A percentile compares a stretch with the other conserved stretches of the same genome.
Evolutionary conservation across 1,284 basidiomycete species (phyloP).

Genomic region (Ustilago shanxiensis): DNA sequence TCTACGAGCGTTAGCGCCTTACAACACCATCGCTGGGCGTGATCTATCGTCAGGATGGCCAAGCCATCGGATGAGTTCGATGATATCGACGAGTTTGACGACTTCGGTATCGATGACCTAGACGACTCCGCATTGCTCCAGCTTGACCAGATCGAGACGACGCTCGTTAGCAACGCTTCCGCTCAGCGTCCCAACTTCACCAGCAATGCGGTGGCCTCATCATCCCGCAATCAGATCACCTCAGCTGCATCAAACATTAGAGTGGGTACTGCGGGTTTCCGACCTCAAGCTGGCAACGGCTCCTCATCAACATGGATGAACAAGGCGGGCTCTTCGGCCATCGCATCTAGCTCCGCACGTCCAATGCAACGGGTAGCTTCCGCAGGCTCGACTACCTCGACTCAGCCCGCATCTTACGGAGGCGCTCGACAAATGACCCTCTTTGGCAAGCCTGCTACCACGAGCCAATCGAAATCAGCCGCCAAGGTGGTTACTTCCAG

Average conservation of each 20-base stretch:
- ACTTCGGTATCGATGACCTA: slow-evolving; percentile 40
- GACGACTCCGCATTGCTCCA: slow-evolving; percentile 36
- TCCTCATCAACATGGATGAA: slow-evolving; percentile 4
- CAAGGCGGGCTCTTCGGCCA: slow-evolving; percentile 14
- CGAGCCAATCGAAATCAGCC: slow-evolving; percentile 12
- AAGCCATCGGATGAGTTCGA: slow-evolving; percentile 40
- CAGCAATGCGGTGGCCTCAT: slow-evolving; percentile 1
- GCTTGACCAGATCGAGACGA: slow-evolving; percentile 45
- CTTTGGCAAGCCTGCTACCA: slow-evolving; percentile 33
- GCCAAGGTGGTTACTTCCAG: slow-evolving; percentile 33
- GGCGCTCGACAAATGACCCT: slow-evolving; percentile 39
- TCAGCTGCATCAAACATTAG: slow-evolving; percentile 9
- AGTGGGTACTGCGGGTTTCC: slow-evolving; percentile 9
- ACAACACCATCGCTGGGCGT: background rate
- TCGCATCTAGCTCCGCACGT: slow-evolving; percentile 23
- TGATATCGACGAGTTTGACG: slow-evolving; percentile 54
- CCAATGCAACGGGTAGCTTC: slow-evolving; percentile 30
- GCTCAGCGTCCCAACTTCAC: background rate
- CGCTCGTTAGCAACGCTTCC: slow-evolving; percentile 22
- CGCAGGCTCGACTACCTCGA: slow-evolving; percentile 15
- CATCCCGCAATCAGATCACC: slow-evolving; percentile 17
- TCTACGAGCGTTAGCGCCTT: background rate
- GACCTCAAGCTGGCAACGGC: slow-evolving; percentile 1
- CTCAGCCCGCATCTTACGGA: slow-evolving; percentile 31
- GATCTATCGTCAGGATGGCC: slow-evolving; percentile 16